phyloP scores from a whole-genome alignment of 805 yeast genomes.

The Cyberlindnera veronae region DNA sequence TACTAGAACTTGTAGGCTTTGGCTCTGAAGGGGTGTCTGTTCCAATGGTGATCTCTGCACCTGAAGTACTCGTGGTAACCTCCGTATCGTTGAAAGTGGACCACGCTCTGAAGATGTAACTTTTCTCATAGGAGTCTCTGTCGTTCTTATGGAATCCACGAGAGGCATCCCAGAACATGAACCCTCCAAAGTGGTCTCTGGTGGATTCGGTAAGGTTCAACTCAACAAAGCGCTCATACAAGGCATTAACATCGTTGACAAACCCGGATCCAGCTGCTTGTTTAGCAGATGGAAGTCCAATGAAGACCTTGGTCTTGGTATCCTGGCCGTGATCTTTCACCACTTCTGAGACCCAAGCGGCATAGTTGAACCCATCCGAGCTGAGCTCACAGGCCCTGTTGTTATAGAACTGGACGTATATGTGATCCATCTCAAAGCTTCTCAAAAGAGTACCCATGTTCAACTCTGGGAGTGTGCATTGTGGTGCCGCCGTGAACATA shows the following conservation, averaged over 20 bases:
- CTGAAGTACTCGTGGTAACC: constrained; percentile 7
- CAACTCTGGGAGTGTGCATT: constrained; percentile 70
- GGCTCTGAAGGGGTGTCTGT: background rate
- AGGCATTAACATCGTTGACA: constrained; percentile 36
- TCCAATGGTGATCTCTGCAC: constrained; percentile 8
- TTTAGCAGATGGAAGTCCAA: constrained; percentile 60
- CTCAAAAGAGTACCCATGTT: constrained; percentile 46
- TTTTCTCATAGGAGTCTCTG: constrained; percentile 29
- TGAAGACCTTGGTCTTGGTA: constrained; percentile 46
- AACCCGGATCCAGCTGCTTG: constrained; percentile 59
- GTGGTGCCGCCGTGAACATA: constrained; percentile 76
- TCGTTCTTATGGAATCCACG: constrained; percentile 49
- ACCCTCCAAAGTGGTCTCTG: constrained; percentile 66
- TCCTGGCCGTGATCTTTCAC: constrained; percentile 31
- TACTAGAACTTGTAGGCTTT: too few relatives aligned
- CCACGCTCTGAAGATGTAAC: constrained; percentile 25
- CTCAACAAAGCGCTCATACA: constrained; percentile 28
- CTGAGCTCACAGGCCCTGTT: constrained; percentile 47
- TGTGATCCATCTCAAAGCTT: constrained; percentile 55
- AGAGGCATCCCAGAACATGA: constrained; percentile 90
- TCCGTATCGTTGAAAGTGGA: constrained; percentile 14
- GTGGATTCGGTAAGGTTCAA: constrained; percentile 7
- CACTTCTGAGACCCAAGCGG: constrained; percentile 43
- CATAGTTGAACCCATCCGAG: constrained; percentile 43
- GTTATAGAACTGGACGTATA: constrained; percentile 76